Percentiles rank a stretch among this genome's conserved stretches.
phyloP scores from a whole-genome alignment of 2,329 filamentous ascomycete species.

The Aureobasidium melanogenum region DNA sequence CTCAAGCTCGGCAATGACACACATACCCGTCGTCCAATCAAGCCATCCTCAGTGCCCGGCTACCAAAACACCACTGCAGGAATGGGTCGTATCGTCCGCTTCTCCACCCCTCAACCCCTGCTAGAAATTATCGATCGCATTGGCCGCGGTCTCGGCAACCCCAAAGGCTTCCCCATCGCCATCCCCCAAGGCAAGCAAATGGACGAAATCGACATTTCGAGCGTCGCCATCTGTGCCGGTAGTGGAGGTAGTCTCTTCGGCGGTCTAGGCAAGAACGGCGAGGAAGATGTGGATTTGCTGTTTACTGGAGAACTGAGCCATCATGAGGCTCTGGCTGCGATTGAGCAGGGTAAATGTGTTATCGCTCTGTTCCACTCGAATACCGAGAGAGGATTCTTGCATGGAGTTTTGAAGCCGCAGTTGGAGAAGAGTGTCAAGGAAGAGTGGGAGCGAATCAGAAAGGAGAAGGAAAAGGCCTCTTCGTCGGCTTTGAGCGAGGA shows the following conservation, averaged over 20 bases:
- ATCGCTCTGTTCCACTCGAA: constrained; percentile 89
- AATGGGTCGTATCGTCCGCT: constrained; percentile 52
- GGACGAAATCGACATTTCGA: constrained; percentile 50
- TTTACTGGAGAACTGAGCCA: constrained; percentile 93
- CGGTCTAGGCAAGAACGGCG: constrained; percentile 36
- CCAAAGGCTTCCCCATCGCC: constrained; percentile 55
- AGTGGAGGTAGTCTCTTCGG: constrained; percentile 73
- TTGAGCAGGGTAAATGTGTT: constrained; percentile 73
- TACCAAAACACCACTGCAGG: constrained; percentile 42
- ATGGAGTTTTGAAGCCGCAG: constrained; percentile 57
- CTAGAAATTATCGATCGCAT: constrained; percentile 54
- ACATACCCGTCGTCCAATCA: constrained; percentile 47
- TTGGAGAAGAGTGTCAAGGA: constrained; percentile 51
- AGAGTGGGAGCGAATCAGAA: constrained; percentile 44
- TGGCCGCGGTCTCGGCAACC: constrained; percentile 54
- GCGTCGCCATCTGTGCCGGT: constrained; percentile 81
- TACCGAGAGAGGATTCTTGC: constrained; percentile 77
- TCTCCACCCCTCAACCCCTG: constrained; percentile 44
- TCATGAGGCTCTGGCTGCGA: constrained; percentile 80
- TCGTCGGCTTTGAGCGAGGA: constrained; percentile 25
- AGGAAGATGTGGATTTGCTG: constrained; percentile 61
- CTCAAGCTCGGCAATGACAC: constrained; percentile 32
- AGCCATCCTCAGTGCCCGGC: constrained; percentile 35
- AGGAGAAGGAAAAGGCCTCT: constrained; percentile 27
- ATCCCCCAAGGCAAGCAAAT: constrained; percentile 51